phyloP scores from a whole-genome alignment of 2,329 filamentous ascomycete species.

The Clathrospora elynae region DNA sequence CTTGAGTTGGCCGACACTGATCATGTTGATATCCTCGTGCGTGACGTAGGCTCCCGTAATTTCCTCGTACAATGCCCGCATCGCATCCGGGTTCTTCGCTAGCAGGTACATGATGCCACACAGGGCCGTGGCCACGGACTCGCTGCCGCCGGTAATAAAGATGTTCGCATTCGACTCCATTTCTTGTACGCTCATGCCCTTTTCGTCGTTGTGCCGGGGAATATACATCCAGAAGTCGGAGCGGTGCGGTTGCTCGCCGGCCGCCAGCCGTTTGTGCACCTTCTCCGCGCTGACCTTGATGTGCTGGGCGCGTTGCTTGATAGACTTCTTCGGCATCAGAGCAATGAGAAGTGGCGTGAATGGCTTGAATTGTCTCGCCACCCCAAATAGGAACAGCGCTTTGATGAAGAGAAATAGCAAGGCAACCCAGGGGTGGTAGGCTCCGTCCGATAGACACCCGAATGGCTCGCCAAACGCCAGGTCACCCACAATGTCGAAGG shows the following conservation, averaged over 20 bases:
- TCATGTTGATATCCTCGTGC: slow-evolving; percentile 18
- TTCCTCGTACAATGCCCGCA: slow-evolving; percentile 15
- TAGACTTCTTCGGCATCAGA: slow-evolving; percentile 2
- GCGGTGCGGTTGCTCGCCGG: slow-evolving; percentile 2
- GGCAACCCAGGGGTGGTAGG: slow-evolving; percentile 44
- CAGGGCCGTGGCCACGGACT: slow-evolving; percentile 28
- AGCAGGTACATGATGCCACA: slow-evolving; percentile 12
- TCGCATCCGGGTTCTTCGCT: slow-evolving; percentile 13
- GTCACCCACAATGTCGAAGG: slow-evolving; percentile 52
- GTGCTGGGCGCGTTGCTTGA: slow-evolving; percentile 1
- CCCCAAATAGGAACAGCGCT: not conserved
- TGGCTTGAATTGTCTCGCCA: not conserved
- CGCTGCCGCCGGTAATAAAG: slow-evolving; percentile 46
- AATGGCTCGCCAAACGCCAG: slow-evolving; percentile 50
- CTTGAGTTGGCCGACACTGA: not conserved
- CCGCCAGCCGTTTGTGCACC: slow-evolving; percentile 1
- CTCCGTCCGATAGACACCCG: slow-evolving; percentile 35
- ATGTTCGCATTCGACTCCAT: slow-evolving; percentile 34
- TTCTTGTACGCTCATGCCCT: slow-evolving; percentile 30
- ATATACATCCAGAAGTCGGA: slow-evolving; percentile 18
- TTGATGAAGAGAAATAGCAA: slow-evolving; percentile 1
- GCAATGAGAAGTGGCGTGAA: not conserved
- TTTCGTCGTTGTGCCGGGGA: slow-evolving; percentile 17
- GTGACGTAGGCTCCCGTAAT: slow-evolving; percentile 9
- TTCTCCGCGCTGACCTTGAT: slow-evolving; percentile 3